These are phyloP conservation scores for Gloeopeniophorella convolvens DNA, from an alignment of 768 basidiomycete genomes.

Conservation along the genomic window DNA sequence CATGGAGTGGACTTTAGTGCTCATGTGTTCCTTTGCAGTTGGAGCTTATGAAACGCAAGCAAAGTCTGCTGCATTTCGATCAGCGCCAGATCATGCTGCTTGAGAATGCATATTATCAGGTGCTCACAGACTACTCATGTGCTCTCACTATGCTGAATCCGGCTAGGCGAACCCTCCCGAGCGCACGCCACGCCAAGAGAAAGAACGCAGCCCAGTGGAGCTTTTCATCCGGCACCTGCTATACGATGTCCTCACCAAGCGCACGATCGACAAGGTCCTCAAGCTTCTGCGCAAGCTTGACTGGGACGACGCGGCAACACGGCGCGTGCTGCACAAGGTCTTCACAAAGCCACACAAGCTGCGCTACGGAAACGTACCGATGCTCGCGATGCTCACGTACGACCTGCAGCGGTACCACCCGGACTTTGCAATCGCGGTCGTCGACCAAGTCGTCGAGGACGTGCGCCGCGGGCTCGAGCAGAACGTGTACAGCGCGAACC, in stretches of 20 bases:
- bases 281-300: conserved; percentile 90
- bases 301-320: conserved; percentile 74
- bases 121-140: conserved; percentile 25
- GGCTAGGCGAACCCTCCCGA: conserved; percentile 94
- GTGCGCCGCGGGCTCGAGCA: conserved; percentile 86
- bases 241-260: conserved; percentile 87
- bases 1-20: neutral
- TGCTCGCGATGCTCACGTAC: conserved; percentile 91
- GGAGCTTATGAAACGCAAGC: conserved; percentile 92
- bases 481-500: conserved; percentile 92
- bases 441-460: conserved; percentile 95
- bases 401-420: conserved; percentile 93
- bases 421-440: conserved; percentile 77
- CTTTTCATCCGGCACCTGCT: conserved; percentile 95
- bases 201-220: conserved; percentile 80
- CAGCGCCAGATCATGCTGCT: conserved; percentile 82
- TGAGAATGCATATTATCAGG: conserved; percentile 98
- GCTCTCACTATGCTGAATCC: conserved; percentile 10
- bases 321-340: conserved; percentile 68
- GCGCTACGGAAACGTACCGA: conserved; percentile 82
- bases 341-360: conserved; percentile 99
- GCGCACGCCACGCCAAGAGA: conserved; percentile 76
- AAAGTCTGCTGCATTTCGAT: conserved; percentile 89
- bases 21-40: conserved; percentile 40
- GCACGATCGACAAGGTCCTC: conserved; percentile 92